These are phyloP conservation scores for Taphrina wiesneri DNA, from an alignment of 1,139 yeast genomes.

Conservation along the genomic window DNA sequence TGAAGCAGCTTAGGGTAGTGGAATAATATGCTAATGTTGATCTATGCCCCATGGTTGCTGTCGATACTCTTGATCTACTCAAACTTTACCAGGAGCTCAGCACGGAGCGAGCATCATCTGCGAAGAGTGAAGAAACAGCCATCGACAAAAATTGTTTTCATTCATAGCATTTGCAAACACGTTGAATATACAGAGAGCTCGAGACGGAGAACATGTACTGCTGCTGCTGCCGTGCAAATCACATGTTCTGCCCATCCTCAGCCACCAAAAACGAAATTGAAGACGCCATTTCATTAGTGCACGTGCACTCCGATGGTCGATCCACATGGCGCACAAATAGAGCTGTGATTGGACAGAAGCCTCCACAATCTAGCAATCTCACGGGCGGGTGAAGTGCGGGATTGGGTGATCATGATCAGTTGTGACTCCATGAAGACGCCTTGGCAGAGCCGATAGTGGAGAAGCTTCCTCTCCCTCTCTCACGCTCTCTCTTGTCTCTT, in stretches of 20 bases:
- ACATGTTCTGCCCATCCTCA: no score
- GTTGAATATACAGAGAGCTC: no score
- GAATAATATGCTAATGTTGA: not conserved
- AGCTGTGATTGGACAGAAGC: not conserved
- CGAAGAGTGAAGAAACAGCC: no score
- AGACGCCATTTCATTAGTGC: not conserved
- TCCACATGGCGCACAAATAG: not conserved
- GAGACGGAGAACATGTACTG: no score
- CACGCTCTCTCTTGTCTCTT: no score
- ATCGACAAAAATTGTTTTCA: no score
- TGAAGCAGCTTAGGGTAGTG: not conserved
- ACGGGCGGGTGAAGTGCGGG: no score
- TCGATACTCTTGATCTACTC: no score
- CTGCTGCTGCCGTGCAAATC: no score
- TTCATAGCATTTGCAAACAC: no score
- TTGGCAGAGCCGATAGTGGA: not conserved
- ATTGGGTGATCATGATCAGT: not conserved
- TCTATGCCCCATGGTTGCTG: no score
- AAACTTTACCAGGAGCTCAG: not conserved
- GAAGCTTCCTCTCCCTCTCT: not conserved
- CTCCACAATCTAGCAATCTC: not conserved
- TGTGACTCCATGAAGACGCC: not conserved
- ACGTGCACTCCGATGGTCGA: not conserved
- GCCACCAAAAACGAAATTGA: not conserved
- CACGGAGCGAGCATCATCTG: not conserved